Evolutionary conservation across 1,139 yeast species (phyloP), one percentile per base, ranked within the genome.

Genomic region (Debaryomyces fabryi): DNA sequence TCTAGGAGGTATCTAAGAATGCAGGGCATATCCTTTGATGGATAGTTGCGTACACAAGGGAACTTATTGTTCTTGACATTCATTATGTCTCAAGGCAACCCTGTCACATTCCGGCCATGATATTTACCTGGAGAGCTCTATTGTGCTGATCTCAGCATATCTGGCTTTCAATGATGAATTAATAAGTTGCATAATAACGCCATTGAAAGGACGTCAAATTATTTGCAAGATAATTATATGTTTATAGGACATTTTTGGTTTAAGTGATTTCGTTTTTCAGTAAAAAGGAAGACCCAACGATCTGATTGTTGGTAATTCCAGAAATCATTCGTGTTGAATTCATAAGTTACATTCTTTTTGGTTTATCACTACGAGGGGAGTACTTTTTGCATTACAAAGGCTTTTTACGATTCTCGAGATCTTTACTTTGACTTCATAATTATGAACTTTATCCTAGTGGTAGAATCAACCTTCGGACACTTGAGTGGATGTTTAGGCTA

Each of bases 181-280:
- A 15, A n/a, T n/a, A 32, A 12, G 27, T 20, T 29, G 29, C 30
- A 23, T 23, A 30, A 30, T 18, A 6, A 6, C 7, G 35, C 29
- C 8, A 23, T 29, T 20, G 43, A 44, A 32, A 32, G 37, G 24
- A 29, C 43, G 13, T 15, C n/a, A 10, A 15, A 32, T 29, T 16
- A 12, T 27, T 4, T 30, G 21, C 34, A 18, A 13, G 33, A 27
- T 20, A 29, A 30, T 25, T 6, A 1, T 21, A 7, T 38, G 12
- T 27, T 39, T 29, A 25, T 18, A 20, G 12, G 7, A 32, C 25
- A 30, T 40, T 40, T 47, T 48, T 44, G 34, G 32, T 49, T 49
- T 49, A 21, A 43, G 39, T 48, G 52, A 39, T 49, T 49, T 49
- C 47, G 39, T 39, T 49, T 49, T 42, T 32, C 13, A 34, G 16